Evolutionary conservation across 192 early-diverging fungal genomes (phyloP).

Genomic region (Backusella circina): DNA sequence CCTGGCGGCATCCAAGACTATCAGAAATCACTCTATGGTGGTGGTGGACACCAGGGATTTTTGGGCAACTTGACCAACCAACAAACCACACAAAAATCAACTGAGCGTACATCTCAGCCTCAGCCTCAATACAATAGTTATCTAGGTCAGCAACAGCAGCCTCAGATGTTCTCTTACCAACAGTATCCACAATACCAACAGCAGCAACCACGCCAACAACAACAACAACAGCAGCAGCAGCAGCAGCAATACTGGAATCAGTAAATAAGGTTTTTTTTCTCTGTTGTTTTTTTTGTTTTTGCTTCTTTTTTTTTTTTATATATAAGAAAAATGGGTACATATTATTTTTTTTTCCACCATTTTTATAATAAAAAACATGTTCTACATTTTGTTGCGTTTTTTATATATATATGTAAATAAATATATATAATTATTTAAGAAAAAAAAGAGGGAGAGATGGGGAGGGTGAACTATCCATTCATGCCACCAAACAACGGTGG

Average conservation of each 20-base stretch:
- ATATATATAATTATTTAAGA: too few relatives aligned
- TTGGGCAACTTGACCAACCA: constrained; percentile 22
- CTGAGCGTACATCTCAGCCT: background rate
- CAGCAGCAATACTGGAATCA: constrained; percentile 43
- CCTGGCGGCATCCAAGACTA: constrained; percentile 32
- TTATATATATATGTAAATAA: too few relatives aligned
- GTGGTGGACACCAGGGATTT: constrained; percentile 25
- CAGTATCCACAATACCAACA: constrained; percentile 47
- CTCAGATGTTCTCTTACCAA: constrained; percentile 48
- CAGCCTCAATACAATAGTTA: constrained; percentile 26
- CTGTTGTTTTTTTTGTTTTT: constrained; percentile 10
- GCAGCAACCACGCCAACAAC: constrained; percentile 33
- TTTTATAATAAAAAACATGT: constrained; percentile 15
- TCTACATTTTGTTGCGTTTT: constrained; percentile 24
- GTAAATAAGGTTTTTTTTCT: too few relatives aligned
- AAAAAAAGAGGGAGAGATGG: background rate
- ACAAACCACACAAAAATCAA: constrained; percentile 25
- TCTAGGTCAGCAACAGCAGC: constrained; percentile 31
- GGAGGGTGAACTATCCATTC: background rate
- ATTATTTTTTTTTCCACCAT: constrained; percentile 22
- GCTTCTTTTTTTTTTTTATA: constrained; percentile 10
- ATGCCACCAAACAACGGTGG: constrained; percentile 16
- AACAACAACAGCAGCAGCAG: constrained; percentile 29
- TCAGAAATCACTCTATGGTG: constrained; percentile 39
- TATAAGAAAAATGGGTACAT: background rate